Percentiles rank a stretch among this genome's conserved stretches.
These are phyloP conservation scores for Colletotrichum sublineola DNA, from an alignment of 2,329 filamentous ascomycete genomes.

Conservation along the genomic window DNA sequence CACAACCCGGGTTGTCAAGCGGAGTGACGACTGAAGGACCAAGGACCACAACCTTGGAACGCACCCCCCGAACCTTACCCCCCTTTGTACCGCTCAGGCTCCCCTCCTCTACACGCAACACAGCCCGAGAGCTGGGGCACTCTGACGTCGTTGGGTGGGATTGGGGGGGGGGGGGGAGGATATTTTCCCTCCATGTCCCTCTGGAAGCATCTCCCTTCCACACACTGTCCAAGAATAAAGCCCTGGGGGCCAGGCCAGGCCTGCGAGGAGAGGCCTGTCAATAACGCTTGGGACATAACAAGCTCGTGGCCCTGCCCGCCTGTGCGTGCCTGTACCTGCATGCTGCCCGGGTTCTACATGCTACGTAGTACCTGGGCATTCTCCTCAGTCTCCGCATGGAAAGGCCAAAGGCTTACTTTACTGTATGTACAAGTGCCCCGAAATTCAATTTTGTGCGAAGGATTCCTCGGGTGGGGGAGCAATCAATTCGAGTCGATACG, in stretches of 20 bases:
- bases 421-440: not conserved
- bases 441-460: not conserved
- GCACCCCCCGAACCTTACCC: not conserved
- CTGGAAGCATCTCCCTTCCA: slow-evolving; percentile 1
- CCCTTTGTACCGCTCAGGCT: slow-evolving; percentile 13
- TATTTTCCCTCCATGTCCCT: not conserved
- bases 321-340: slow-evolving; percentile 36
- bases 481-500: not conserved
- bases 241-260: not conserved
- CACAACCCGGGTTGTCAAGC: slow-evolving; percentile 25
- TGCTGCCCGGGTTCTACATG: slow-evolving; percentile 16
- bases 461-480: not conserved
- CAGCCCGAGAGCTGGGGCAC: slow-evolving; percentile 3
- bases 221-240: not conserved
- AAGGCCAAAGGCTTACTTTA: too few species aligned
- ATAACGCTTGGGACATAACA: not conserved
- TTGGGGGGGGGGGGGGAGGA: not conserved
- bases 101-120: slow-evolving; percentile 10
- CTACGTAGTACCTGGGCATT: not conserved
- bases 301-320: slow-evolving; percentile 2
- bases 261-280: not conserved
- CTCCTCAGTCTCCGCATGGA: not conserved
- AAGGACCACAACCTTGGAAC: not conserved
- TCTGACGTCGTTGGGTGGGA: slow-evolving; percentile 37
- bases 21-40: not conserved